A percentile compares a stretch with the other conserved stretches of the same genome.
Evolutionary conservation across 2,329 filamentous ascomycete genomes (phyloP).

Genomic region (Aspergillus sp.): DNA sequence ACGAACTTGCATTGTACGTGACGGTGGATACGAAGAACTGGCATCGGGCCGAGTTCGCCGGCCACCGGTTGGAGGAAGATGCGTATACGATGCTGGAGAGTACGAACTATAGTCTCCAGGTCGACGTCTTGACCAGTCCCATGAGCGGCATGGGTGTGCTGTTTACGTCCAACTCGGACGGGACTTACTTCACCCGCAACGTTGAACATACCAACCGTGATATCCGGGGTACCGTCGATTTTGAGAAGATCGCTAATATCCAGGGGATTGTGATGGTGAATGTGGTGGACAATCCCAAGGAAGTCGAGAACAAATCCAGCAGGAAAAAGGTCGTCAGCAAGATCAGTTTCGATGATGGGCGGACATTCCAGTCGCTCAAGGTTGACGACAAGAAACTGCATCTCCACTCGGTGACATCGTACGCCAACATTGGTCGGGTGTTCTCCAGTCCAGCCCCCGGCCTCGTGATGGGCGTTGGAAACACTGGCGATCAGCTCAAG

Average conservation of each 20-base stretch:
- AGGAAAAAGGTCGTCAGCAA: slow-evolving; percentile 71
- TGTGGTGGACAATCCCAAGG: slow-evolving; percentile 79
- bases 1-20: slow-evolving; percentile 89
- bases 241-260: slow-evolving; percentile 88
- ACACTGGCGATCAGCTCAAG: slow-evolving; percentile 73
- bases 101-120: slow-evolving; percentile 96
- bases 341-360: slow-evolving; percentile 94
- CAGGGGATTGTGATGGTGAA: slow-evolving; percentile 93
- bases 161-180: slow-evolving; percentile 96
- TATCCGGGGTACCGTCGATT: slow-evolving; percentile 74
- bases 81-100: slow-evolving; percentile 94
- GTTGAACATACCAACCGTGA: slow-evolving; percentile 91
- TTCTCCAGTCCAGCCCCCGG: slow-evolving; percentile 94
- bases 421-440: slow-evolving; percentile 77
- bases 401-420: slow-evolving; percentile 86
- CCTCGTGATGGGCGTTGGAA: slow-evolving; percentile 90
- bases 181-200: slow-evolving; percentile 91
- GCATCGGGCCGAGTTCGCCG: slow-evolving; percentile 88
- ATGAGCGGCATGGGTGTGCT: slow-evolving; percentile 76
- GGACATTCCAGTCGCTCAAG: slow-evolving; percentile 75
- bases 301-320: slow-evolving; percentile 56
- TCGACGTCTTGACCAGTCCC: slow-evolving; percentile 77
- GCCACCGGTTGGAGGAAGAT: slow-evolving; percentile 78
- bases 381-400: slow-evolving; percentile 69
- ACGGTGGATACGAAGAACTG: slow-evolving; percentile 79